phyloP scores from a whole-genome alignment of 768 basidiomycete species.

The Auricularia cornea region DNA sequence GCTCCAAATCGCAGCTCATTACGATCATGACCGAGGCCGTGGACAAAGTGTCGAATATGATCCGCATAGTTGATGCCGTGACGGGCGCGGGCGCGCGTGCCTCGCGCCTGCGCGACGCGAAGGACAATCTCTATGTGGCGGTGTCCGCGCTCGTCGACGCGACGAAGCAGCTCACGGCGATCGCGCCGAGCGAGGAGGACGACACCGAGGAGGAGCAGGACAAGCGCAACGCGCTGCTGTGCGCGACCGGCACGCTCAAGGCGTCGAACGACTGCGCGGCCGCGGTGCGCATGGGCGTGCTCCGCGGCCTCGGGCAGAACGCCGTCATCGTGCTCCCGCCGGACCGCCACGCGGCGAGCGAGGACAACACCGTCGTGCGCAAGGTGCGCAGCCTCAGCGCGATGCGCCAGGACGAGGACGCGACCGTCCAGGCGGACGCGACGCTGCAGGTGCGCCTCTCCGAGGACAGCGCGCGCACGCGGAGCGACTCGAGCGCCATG shows the following conservation, averaged over 20 bases:
- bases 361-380: constrained; percentile 15
- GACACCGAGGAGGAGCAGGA: constrained; percentile 50
- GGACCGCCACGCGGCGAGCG: constrained; percentile 44
- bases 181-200: constrained; percentile 36
- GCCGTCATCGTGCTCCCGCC: constrained; percentile 50
- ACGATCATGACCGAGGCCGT: constrained; percentile 93
- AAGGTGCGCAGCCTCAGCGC: constrained; percentile 29
- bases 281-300: constrained; percentile 75
- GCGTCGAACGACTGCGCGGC: constrained; percentile 84
- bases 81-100: constrained; percentile 54
- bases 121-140: constrained; percentile 75
- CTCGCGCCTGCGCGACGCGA: constrained; percentile 56
- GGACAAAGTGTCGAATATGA: constrained; percentile 83
- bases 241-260: constrained; percentile 82
- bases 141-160: constrained; percentile 77
- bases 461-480: background rate
- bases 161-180: constrained; percentile 23
- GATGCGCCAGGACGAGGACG: constrained; percentile 49
- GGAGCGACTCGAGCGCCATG: background rate
- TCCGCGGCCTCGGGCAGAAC: constrained; percentile 49
- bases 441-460: background rate
- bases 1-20: constrained; percentile 87
- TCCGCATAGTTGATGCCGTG: constrained; percentile 87
- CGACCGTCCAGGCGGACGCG: constrained; percentile 42
- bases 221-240: constrained; percentile 64